Percentiles rank a stretch among this genome's conserved stretches.
These are phyloP conservation scores for Agaricus sinodeliciosus DNA, from an alignment of 768 basidiomycete genomes.

Conservation along the genomic window DNA sequence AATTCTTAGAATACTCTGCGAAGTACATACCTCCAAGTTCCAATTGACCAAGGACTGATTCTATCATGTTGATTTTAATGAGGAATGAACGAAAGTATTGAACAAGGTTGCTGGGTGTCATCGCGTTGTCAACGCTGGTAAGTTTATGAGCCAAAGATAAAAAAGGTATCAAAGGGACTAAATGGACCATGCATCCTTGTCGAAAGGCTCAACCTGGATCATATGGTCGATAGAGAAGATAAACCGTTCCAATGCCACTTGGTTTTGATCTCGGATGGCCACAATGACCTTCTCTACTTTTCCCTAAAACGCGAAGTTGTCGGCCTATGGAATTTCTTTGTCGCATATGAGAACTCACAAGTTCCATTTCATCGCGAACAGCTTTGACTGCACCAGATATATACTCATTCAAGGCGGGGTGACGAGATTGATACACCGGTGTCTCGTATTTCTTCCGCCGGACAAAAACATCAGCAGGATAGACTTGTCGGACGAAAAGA, in stretches of 20 bases:
- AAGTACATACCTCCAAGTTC: conserved; percentile 40
- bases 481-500: conserved; percentile 84
- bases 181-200: conserved; percentile 61
- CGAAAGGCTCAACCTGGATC: conserved; percentile 61
- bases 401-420: conserved; percentile 83
- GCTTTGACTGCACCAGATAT: conserved; percentile 84
- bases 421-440: conserved; percentile 90
- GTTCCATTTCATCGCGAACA: conserved; percentile 67
- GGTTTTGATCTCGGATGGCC: conserved; percentile 77
- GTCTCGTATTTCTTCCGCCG: conserved; percentile 86
- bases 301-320: conserved; percentile 39
- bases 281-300: conserved; percentile 74
- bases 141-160: background rate
- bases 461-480: conserved; percentile 83
- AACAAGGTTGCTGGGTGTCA: conserved; percentile 54
- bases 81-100: conserved; percentile 82
- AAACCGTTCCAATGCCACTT: conserved; percentile 83
- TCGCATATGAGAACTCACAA: conserved; percentile 33
- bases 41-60: conserved; percentile 60
- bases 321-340: background rate
- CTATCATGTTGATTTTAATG: conserved; percentile 73
- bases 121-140: conserved; percentile 61
- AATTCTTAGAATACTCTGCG: background rate
- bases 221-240: conserved; percentile 84
- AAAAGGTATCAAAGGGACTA: background rate